These are phyloP conservation scores for Ustilago cynodontis DNA, from an alignment of 1,284 basidiomycete species.

Conservation along the genomic window DNA sequence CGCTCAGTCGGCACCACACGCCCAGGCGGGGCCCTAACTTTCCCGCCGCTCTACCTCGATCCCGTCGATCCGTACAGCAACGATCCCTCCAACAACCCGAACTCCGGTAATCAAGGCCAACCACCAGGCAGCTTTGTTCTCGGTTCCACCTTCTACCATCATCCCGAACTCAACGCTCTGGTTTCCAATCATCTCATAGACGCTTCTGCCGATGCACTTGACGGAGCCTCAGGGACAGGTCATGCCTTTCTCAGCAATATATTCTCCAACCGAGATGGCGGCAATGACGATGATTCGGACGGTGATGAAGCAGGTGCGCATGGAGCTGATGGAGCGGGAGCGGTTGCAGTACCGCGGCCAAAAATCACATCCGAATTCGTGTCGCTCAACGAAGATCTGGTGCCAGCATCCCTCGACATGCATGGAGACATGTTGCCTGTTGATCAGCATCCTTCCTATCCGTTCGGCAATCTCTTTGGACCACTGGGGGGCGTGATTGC, in stretches of 20 bases:
- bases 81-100: constrained; percentile 18
- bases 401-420: constrained; percentile 55
- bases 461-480: constrained; percentile 58
- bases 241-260: constrained; percentile 31
- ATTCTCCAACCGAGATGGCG: constrained; percentile 36
- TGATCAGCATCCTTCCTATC: constrained; percentile 64
- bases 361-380: constrained; percentile 45
- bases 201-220: constrained; percentile 29
- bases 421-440: constrained; percentile 62
- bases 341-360: constrained; percentile 33
- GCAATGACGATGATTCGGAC: constrained; percentile 30
- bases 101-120: constrained; percentile 18
- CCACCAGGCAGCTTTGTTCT: constrained; percentile 39
- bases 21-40: constrained; percentile 40
- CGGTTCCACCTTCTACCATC: constrained; percentile 53
- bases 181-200: constrained; percentile 47
- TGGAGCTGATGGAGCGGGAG: constrained; percentile 10
- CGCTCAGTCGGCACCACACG: constrained; percentile 32
- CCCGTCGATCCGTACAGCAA: constrained; percentile 24
- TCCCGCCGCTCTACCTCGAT: constrained; percentile 56
- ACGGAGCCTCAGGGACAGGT: constrained; percentile 22
- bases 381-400: constrained; percentile 55
- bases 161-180: constrained; percentile 45
- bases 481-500: constrained; percentile 36
- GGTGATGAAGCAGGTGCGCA: constrained; percentile 19